Base-by-base conservation (phyloP, 108 stramenopile species). In the Schizochytrium sp. region DNA sequence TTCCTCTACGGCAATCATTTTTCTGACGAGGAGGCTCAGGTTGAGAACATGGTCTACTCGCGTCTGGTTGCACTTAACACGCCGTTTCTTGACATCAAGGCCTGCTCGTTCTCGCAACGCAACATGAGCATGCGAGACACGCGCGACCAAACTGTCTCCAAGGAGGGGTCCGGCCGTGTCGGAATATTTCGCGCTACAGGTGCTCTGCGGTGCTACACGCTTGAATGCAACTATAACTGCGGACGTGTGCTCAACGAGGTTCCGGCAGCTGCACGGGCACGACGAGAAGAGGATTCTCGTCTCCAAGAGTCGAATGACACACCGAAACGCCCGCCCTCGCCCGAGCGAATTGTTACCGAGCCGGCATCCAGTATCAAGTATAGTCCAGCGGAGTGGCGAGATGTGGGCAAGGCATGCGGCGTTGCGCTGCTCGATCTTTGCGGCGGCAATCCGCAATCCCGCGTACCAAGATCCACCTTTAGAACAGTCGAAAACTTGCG, bases 201-300 rank as follows among this genome's bases (percentile, higher is more conserved):
- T 10, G 28, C 63, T 25, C 23, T 90, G 25, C 92, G 91, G 44
- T 91, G 92, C 72, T 95, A 94, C 91, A 95, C 94, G 45, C 90
- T 95, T 19, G 94, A 95, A 92, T 95, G 94, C 93, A 94, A 94
- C 92, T 95, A 95, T 91, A 92, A 93, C 88, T 72, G 59, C 21
- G 92, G 92, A 43, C 57, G 72, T 16, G 23, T 57, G 6, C 63
- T 71, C 21, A 87, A 90, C 58, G 44, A 72, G 19, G 55, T 92
- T 16, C 60, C 92, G 3, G 53, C 60, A 5, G 89, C 89, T 88
- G 89, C 57, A 18, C 51, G 43, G 29, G 60, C 60, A 14, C 28
- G 21, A 44, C 44, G 60, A 71, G 60, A 44, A 5, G 34, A 18
- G 8, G 63, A 69, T 23, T 8, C 63, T 1, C 63, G 63, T 8